Evolutionary conservation across 768 basidiomycete species (phyloP).

Genomic region (Hygrocybe punicea): DNA sequence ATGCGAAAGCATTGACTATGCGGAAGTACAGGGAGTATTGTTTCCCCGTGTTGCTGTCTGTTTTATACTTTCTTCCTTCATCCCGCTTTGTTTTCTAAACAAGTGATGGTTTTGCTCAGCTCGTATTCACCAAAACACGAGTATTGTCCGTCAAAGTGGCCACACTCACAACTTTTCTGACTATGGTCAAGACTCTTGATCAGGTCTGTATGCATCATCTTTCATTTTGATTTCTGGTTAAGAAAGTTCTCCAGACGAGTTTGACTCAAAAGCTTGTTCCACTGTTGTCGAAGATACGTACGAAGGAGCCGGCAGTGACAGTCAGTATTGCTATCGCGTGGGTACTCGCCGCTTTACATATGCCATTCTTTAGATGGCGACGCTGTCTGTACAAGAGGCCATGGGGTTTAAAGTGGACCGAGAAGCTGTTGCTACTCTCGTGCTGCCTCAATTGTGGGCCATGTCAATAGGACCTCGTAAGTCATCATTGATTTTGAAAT

Average conservation of each 20-base stretch:
- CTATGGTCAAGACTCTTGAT: slow-evolving; percentile 87
- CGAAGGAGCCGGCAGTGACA: slow-evolving; percentile 94
- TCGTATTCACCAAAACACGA: slow-evolving; percentile 91
- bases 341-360: background rate
- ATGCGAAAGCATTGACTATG: slow-evolving; percentile 93
- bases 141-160: slow-evolving; percentile 89
- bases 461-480: slow-evolving; percentile 95
- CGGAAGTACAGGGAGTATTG: slow-evolving; percentile 84
- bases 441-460: slow-evolving; percentile 89
- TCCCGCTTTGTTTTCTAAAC: background rate
- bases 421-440: slow-evolving; percentile 84
- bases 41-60: slow-evolving; percentile 92
- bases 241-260: slow-evolving; percentile 51
- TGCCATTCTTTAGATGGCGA: slow-evolving; percentile 62
- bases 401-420: slow-evolving; percentile 95
- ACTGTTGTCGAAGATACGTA: slow-evolving; percentile 88
- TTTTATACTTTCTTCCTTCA: background rate
- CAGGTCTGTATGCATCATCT: slow-evolving; percentile 47
- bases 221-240: background rate
- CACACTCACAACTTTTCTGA: slow-evolving; percentile 75
- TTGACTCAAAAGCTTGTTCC: slow-evolving; percentile 96
- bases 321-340: slow-evolving; percentile 35
- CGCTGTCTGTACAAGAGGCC: slow-evolving; percentile 85
- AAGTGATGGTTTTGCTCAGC: slow-evolving; percentile 39
- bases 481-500: slow-evolving; percentile 25